phyloP scores from a whole-genome alignment of 768 basidiomycete species.

The Lentinula aciculospora region DNA sequence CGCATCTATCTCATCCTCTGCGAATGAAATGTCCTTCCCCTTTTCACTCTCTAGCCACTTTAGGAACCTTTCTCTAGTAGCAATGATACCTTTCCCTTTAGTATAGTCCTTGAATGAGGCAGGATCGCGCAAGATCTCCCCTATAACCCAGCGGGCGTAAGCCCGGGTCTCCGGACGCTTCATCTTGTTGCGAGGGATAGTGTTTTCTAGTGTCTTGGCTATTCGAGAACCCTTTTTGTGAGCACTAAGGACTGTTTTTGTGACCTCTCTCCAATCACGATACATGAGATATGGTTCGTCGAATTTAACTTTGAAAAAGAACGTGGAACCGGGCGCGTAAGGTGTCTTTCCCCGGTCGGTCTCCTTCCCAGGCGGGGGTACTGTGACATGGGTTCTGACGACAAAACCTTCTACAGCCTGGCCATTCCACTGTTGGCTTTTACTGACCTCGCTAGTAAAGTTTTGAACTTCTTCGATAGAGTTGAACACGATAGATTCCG shows the following conservation, averaged over 20 bases:
- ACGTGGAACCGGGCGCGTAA: slow-evolving; percentile 74
- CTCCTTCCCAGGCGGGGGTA: slow-evolving; percentile 24
- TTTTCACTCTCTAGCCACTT: slow-evolving; percentile 53
- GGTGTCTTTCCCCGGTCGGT: slow-evolving; percentile 31
- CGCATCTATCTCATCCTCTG: slow-evolving; percentile 20
- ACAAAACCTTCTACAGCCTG: slow-evolving; percentile 93
- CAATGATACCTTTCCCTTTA: slow-evolving; percentile 81
- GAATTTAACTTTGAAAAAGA: slow-evolving; percentile 99
- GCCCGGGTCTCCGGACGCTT: slow-evolving; percentile 69
- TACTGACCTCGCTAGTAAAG: slow-evolving; percentile 66
- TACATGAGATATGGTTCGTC: slow-evolving; percentile 99
- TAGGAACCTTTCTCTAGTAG: slow-evolving; percentile 74
- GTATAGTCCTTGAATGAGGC: slow-evolving; percentile 54
- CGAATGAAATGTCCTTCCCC: slow-evolving; percentile 24
- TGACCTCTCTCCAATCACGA: slow-evolving; percentile 94
- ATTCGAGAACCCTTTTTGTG: slow-evolving; percentile 15
- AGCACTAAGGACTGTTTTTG: slow-evolving; percentile 61
- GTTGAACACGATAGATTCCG: slow-evolving; percentile 50
- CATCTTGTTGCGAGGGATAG: slow-evolving; percentile 61
- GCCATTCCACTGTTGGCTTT: slow-evolving; percentile 74
- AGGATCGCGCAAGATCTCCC: slow-evolving; percentile 62
- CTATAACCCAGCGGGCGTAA: slow-evolving; percentile 81
- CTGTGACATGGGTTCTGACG: slow-evolving; percentile 66
- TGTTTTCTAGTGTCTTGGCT: slow-evolving; percentile 15
- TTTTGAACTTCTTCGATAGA: slow-evolving; percentile 60